Evolutionary conservation across 2,329 filamentous ascomycete genomes (phyloP), one percentile per base, ranked within the genome.

Genomic region (Rutstroemia sp.): DNA sequence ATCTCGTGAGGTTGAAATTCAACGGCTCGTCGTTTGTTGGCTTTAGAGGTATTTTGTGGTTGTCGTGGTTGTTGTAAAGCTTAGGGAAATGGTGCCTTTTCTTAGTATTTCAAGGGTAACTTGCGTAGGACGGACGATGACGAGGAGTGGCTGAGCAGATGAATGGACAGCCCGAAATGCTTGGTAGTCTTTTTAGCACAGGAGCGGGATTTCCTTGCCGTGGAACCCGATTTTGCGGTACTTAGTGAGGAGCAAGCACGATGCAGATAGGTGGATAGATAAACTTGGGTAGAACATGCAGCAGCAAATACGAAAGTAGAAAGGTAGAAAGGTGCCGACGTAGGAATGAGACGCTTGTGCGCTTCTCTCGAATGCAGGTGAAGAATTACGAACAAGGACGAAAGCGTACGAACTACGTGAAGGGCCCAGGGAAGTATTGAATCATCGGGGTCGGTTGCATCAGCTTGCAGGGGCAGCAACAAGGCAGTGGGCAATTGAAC

Each of bases 131-230:
- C 52, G 54, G 42, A 52, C 56, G 61, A 66, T 65, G 64, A 65
- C 63, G 64, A 63, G 58, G 64, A 61, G 63, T 63, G 64, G 64
- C 64, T 65, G 46, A 64, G 64, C 53, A 44, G 51, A 42, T 57
- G 49, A 53, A 37, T 52, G 25, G 19, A 52, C 42, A 41, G 54
- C 55, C 48, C 48, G n/a, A 56, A 57, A 52, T 25, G 34, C 38
- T 54, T 56, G 51, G 38, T 49, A 52, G 48, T 16, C n/a, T 54
- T 8, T 27, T 23, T 27, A 45, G 21, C 17, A 6, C 42, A 45
- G 42, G n/a, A 14, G 23, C 14, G 23, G 34, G 34, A 54, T 49
- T 49, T 48, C 14, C 45, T 30, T 23, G 21, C 12, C 21, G 25
- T 25, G 39, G 19, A 42, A 37, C 38, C 50, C 17, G 50, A 45